Evolutionary conservation across 441 rosid genomes (phyloP).

Genomic region (Jatropha podagrica): DNA sequence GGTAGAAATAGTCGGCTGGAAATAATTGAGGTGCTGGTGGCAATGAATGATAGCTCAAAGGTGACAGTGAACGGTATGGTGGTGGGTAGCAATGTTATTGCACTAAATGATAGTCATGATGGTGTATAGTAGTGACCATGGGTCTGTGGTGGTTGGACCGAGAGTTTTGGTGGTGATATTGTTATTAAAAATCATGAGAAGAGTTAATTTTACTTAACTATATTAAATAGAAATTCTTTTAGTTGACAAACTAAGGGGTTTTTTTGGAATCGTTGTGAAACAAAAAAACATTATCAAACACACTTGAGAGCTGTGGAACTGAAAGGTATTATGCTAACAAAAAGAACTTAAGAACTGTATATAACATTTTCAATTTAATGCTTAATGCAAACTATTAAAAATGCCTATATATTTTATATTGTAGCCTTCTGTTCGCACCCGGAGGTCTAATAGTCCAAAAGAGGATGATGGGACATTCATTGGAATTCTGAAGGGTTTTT

Average conservation of each 20-base stretch:
- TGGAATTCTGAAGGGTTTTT: constrained; percentile 58
- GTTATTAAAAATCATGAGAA: neutral
- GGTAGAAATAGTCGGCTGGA: neutral
- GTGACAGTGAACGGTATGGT: neutral
- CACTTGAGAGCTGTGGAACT: neutral
- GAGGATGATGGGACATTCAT: constrained; percentile 44
- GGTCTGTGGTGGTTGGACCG: no score
- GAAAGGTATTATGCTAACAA: neutral
- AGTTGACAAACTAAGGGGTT: neutral
- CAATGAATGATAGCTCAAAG: neutral
- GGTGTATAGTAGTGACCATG: neutral
- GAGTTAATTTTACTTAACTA: neutral
- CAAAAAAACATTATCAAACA: neutral
- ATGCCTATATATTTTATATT: neutral
- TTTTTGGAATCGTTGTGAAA: neutral
- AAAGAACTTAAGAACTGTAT: neutral
- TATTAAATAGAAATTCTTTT: neutral
- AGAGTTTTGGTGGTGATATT: no score
- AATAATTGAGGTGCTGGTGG: neutral
- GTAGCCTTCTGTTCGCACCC: constrained; percentile 68
- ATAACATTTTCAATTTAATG: neutral
- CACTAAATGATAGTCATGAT: neutral
- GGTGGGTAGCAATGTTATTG: neutral
- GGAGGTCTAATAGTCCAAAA: constrained; percentile 46
- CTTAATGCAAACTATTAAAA: neutral